Evolutionary conservation across 306 rosid genomes (phyloP).

Genomic region (Cucurbita ficifolia): DNA sequence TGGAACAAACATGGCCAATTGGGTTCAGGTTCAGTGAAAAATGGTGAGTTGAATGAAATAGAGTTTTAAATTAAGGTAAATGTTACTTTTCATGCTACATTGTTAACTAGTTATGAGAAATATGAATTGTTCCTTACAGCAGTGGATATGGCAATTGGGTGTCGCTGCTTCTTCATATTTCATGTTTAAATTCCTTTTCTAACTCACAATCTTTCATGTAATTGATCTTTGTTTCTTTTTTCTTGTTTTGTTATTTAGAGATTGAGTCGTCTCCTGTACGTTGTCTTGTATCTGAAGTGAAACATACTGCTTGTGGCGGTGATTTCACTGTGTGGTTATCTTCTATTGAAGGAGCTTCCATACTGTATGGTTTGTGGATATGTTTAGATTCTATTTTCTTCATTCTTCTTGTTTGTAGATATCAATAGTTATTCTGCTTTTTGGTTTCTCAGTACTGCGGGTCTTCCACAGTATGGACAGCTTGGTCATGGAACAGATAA

Average conservation of each 20-base stretch:
- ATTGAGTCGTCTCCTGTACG: conserved; percentile 70
- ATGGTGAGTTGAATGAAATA: conserved; percentile 37
- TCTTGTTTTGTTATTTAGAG: conserved; percentile 28
- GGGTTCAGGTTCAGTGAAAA: conserved; percentile 62
- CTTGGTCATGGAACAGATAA: conserved; percentile 98
- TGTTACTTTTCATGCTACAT: not conserved
- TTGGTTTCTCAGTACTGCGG: conserved; percentile 60
- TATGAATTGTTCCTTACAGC: not conserved
- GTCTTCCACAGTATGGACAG: conserved; percentile 92
- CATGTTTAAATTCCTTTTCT: not conserved
- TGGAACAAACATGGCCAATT: conserved; percentile 98
- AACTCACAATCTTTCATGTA: not conserved
- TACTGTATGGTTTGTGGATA: conserved; percentile 65
- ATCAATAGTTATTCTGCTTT: conserved; percentile 1
- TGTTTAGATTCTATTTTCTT: conserved; percentile 9
- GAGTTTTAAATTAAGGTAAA: not conserved
- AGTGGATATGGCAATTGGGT: not conserved
- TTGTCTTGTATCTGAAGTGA: conserved; percentile 80
- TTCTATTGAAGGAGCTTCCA: conserved; percentile 81
- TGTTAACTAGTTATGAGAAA: not conserved
- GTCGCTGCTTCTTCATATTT: not conserved
- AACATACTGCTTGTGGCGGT: conserved; percentile 57
- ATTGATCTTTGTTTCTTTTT: not conserved
- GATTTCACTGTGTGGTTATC: conserved; percentile 91
- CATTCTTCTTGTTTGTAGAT: not conserved